Percentiles rank a stretch among this genome's conserved stretches.
Conservation (phyloP, 352 stramenopile species). For the Phytophthora boehmeriae region DNA sequence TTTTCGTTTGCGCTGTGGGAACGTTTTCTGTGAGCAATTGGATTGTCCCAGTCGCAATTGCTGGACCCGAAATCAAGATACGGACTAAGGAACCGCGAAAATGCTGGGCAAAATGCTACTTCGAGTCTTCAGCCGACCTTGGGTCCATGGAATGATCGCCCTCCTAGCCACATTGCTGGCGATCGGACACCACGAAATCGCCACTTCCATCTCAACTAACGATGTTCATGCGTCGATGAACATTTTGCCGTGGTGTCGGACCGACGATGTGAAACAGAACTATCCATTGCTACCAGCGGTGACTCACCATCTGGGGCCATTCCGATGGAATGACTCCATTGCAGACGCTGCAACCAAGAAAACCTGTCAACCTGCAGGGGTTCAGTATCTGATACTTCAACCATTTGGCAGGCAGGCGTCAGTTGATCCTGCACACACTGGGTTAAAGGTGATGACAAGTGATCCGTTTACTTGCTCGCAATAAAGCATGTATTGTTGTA, state of each 20-base stretch:
- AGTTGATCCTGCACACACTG: no score
- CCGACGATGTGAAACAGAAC: not conserved
- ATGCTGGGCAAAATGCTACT: not conserved
- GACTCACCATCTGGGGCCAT: constrained; percentile 19
- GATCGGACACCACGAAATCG: no score
- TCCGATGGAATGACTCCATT: no score
- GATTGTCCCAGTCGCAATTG: not conserved
- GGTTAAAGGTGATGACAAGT: not conserved
- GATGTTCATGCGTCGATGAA: no score
- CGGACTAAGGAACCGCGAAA: not conserved
- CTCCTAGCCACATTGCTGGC: no score
- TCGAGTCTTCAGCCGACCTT: not conserved
- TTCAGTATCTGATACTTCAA: no score
- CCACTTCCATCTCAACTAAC: no score
- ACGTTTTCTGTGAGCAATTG: constrained; percentile 12
- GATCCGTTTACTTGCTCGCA: constrained; percentile 9
- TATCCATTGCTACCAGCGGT: constrained; percentile 10
- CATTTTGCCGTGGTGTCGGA: no score
- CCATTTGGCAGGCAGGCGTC: not conserved
- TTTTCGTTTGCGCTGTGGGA: constrained; percentile 25
- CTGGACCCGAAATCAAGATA: not conserved
- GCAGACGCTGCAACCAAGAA: no score
- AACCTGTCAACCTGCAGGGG: no score
- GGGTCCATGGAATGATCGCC: no score
- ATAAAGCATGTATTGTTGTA: constrained; percentile 25